Evolutionary conservation across 768 basidiomycete species (phyloP).

Genomic region (Rhizopogon sp.): DNA sequence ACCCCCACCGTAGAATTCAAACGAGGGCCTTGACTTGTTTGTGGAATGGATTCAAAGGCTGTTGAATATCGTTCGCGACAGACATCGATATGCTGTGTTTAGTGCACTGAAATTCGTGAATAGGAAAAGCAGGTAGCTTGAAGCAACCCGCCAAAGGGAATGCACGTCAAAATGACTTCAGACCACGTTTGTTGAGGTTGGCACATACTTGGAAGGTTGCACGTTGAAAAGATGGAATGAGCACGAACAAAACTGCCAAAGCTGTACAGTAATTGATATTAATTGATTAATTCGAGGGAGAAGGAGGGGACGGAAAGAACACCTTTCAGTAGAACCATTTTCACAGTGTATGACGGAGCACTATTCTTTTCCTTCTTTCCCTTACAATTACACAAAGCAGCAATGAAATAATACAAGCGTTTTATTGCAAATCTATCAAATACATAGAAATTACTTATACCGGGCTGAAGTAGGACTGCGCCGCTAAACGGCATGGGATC

Average conservation of each 20-base stretch:
- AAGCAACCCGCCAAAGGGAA: neutral
- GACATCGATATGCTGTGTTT: neutral
- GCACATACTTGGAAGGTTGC: neutral
- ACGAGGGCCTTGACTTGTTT: slow-evolving; percentile 65
- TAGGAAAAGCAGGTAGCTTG: neutral
- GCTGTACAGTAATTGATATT: slow-evolving; percentile 9
- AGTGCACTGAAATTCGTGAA: neutral
- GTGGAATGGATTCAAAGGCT: slow-evolving; percentile 13
- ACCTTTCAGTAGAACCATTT: too few relatives aligned
- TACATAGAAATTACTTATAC: too few relatives aligned
- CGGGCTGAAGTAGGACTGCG: too few relatives aligned
- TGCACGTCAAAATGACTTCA: neutral
- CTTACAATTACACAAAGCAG: too few relatives aligned
- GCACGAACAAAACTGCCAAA: neutral
- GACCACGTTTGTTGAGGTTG: neutral
- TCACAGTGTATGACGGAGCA: too few relatives aligned
- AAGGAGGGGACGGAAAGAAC: too few relatives aligned
- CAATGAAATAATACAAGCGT: too few relatives aligned
- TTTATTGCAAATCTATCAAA: too few relatives aligned
- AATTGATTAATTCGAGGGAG: too few relatives aligned
- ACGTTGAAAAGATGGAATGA: neutral
- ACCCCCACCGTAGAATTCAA: slow-evolving; percentile 39
- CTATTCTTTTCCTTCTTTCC: too few relatives aligned
- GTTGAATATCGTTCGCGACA: neutral
- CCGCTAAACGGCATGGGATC: too few relatives aligned